Base-by-base conservation (phyloP, 768 basidiomycete genomes). In the Russula ochroleuca region DNA sequence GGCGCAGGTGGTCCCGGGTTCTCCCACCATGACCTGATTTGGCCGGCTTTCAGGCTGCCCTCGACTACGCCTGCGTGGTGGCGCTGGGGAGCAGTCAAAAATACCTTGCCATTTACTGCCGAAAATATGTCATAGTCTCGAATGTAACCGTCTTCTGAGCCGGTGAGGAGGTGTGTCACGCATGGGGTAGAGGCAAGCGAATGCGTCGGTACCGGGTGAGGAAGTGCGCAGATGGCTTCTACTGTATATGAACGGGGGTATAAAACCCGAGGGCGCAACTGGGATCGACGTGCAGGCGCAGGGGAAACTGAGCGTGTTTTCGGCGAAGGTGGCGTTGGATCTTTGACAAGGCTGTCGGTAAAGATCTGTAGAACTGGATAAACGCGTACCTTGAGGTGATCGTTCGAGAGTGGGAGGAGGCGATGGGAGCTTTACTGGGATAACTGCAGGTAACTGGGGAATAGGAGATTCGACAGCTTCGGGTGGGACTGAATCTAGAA, bases 71-170 rank as follows among this genome's bases (percentile, higher is more conserved):
- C 90, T 51, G 91, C 91, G 67, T 94, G 90, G 64, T 90, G 87
- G 61, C 92, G 79, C 72, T 95, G 94, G 50, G 92, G 92, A 19
- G 92, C 90, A 25, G 88, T 94, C 67, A 97, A 80, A 69, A 92
- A 87, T 40, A 83, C 84, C 71, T 91, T 90, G 61, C 94, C 86
- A 72, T 98, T 98, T 45, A 93, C 87, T 43, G 90, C 85, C 45
- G 88, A 73, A 75, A 92, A 97, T 53, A 96, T 83, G 73, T 98
- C 93, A 75, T 95, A 98, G 76, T 92, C 83, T 41, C 94, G 85
- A 49, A 98, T 88, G 68, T 92, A 94, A 10, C 94, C 95, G 72
- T 98, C 94, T 68, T 96, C 90, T 14, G 90, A 92, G 40, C 94
- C 94, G 15, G 95, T 95, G 37, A 96, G 74, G 23, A 97, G 78